Conservation (phyloP, 2,329 filamentous ascomycete species). For the Fusarium beomiforme region DNA sequence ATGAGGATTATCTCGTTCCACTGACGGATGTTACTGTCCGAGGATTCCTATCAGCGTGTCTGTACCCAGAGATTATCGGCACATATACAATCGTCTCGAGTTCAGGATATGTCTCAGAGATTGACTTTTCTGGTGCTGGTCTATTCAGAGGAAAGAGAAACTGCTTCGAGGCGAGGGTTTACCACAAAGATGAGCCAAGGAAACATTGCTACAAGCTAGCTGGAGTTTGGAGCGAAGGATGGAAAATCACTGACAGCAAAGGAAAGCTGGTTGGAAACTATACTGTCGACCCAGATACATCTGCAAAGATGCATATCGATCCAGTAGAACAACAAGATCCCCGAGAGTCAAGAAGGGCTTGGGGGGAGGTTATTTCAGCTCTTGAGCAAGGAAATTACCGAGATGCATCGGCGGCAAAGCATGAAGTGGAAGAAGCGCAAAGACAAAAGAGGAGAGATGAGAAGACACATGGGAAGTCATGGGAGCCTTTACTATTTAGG, state of each 20-base stretch:
- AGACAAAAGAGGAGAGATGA: constrained; percentile 77
- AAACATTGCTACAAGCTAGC: constrained; percentile 20
- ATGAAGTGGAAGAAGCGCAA: constrained; percentile 83
- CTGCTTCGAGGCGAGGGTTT: constrained; percentile 56
- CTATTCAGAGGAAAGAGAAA: constrained; percentile 52
- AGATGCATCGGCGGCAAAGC: constrained; percentile 75
- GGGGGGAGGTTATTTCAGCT: constrained; percentile 78
- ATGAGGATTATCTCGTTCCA: constrained; percentile 61
- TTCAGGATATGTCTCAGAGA: constrained; percentile 57
- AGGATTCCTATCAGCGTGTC: constrained; percentile 57
- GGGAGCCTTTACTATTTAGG: constrained; percentile 32
- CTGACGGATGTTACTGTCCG: constrained; percentile 59
- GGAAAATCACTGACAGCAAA: constrained; percentile 42
- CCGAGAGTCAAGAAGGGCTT: constrained; percentile 82
- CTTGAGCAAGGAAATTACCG: constrained; percentile 82
- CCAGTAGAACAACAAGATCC: constrained; percentile 75
- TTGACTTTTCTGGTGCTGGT: constrained; percentile 58
- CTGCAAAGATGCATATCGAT: constrained; percentile 7
- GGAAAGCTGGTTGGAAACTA: constrained; percentile 51
- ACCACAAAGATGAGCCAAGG: constrained; percentile 48
- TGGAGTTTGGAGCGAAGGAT: constrained; percentile 36
- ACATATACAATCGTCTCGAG: constrained; percentile 58
- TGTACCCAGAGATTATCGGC: constrained; percentile 60
- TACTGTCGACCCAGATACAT: constrained; percentile 48
- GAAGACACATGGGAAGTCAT: constrained; percentile 53